These are phyloP conservation scores for Plasmodium berghei DNA, from an alignment of 169 alveolate genomes.

Conservation along the genomic window DNA sequence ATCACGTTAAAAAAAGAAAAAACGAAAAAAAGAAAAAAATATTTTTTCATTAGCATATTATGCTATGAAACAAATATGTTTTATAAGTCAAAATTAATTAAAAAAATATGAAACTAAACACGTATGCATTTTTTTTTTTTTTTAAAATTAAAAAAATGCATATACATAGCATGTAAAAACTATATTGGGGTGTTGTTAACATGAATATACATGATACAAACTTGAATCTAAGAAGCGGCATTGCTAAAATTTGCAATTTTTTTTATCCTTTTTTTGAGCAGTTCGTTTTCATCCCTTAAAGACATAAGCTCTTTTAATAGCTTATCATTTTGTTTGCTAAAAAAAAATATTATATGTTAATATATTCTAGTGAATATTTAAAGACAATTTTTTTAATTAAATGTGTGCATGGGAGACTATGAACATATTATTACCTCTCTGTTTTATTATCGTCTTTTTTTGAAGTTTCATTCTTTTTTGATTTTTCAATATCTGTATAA, in stretches of 20 bases:
- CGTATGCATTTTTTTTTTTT: background rate
- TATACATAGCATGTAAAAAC: background rate
- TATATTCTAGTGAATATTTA: background rate
- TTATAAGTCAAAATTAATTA: background rate
- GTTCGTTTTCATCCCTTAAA: conserved; percentile 56
- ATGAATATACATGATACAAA: too few species aligned
- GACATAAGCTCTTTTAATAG: conserved; percentile 33
- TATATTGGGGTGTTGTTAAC: background rate
- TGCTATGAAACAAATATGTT: background rate
- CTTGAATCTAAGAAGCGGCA: background rate
- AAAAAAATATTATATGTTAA: background rate
- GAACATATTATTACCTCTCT: background rate
- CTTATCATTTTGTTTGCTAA: conserved; percentile 29
- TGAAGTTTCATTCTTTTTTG: conserved; percentile 24
- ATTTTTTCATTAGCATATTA: background rate
- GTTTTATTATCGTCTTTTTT: conserved; percentile 10
- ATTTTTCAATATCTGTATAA: conserved; percentile 46
- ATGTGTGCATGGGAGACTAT: too few species aligned
- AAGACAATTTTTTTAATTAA: background rate
- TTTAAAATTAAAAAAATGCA: background rate
- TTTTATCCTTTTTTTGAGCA: conserved; percentile 60
- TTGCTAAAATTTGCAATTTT: conserved; percentile 26
- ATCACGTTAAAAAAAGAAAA: background rate
- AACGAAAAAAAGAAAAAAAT: background rate
- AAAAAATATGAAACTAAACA: background rate